Conservation (phyloP, 2,329 filamentous ascomycete genomes). For the Claviceps monticola region DNA sequence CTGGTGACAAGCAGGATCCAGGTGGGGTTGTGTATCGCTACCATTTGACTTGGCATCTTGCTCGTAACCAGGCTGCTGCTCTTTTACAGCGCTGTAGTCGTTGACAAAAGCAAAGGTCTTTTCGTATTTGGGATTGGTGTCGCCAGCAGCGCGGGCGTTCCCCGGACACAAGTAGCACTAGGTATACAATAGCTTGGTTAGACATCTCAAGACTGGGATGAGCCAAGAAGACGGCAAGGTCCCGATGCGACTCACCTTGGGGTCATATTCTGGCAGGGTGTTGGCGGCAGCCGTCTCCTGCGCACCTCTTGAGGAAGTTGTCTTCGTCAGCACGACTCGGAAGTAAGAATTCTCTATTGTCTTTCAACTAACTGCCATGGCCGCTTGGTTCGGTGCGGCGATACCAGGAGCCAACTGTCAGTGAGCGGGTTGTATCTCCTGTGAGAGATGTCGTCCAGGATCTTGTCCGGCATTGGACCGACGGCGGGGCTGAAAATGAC, state of each 20-base stretch:
- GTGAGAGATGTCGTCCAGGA: slow-evolving; percentile 93
- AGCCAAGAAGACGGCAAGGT: background rate
- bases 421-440: slow-evolving; percentile 84
- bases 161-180: slow-evolving; percentile 90
- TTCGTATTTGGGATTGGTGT: slow-evolving; percentile 72
- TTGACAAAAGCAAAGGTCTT: slow-evolving; percentile 92
- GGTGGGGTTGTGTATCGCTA: slow-evolving; percentile 3
- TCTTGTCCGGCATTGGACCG: slow-evolving; percentile 50
- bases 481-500: background rate
- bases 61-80: slow-evolving; percentile 70
- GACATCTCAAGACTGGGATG: background rate
- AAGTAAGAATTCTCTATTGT: background rate
- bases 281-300: slow-evolving; percentile 59
- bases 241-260: slow-evolving; percentile 34
- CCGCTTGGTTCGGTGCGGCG: slow-evolving; percentile 88
- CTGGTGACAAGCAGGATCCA: background rate
- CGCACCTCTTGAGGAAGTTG: slow-evolving; percentile 47
- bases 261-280: slow-evolving; percentile 67
- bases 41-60: slow-evolving; percentile 25
- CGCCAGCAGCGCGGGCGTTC: slow-evolving; percentile 78
- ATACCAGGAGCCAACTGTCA: slow-evolving; percentile 85
- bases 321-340: background rate
- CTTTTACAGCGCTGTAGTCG: slow-evolving; percentile 94
- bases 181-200: background rate
- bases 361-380: slow-evolving; percentile 75